Conservation (phyloP, 2,329 filamentous ascomycete genomes). For the Exophiala sp. region DNA sequence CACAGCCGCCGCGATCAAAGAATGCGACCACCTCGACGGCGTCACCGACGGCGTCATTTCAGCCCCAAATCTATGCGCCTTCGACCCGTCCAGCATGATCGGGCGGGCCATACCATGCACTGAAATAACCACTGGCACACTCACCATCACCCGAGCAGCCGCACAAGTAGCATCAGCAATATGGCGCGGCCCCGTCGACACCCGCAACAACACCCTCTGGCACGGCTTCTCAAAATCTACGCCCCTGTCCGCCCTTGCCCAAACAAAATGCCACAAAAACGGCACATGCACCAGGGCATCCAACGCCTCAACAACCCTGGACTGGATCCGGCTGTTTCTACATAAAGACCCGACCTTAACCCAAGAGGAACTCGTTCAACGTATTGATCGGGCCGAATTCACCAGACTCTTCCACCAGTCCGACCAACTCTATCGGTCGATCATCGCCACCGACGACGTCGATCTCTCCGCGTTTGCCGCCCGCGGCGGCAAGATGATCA, state of each 20-base stretch:
- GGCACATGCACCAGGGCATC: conserved; percentile 32
- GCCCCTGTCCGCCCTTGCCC: conserved; percentile 30
- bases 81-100: conserved; percentile 13
- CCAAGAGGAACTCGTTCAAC: background rate
- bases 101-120: conserved; percentile 12
- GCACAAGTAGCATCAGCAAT: conserved; percentile 32
- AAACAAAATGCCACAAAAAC: conserved; percentile 27
- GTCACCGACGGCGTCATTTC: conserved; percentile 29
- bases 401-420: background rate
- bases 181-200: conserved; percentile 33
- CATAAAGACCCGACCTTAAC: background rate
- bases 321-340: background rate
- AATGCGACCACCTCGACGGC: conserved; percentile 30
- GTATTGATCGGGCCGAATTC: background rate
- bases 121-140: conserved; percentile 22
- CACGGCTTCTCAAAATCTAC: conserved; percentile 33
- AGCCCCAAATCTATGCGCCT: conserved; percentile 13
- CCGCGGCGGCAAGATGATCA: conserved; percentile 43
- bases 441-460: conserved; percentile 38
- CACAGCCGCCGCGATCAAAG: conserved; percentile 33
- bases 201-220: conserved; percentile 32
- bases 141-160: conserved; percentile 26
- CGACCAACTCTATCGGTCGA: conserved; percentile 31
- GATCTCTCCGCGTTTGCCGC: conserved; percentile 37
- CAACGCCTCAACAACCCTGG: background rate